Conservation (phyloP, 352 stramenopile species). For the Phytophthora vignae region DNA sequence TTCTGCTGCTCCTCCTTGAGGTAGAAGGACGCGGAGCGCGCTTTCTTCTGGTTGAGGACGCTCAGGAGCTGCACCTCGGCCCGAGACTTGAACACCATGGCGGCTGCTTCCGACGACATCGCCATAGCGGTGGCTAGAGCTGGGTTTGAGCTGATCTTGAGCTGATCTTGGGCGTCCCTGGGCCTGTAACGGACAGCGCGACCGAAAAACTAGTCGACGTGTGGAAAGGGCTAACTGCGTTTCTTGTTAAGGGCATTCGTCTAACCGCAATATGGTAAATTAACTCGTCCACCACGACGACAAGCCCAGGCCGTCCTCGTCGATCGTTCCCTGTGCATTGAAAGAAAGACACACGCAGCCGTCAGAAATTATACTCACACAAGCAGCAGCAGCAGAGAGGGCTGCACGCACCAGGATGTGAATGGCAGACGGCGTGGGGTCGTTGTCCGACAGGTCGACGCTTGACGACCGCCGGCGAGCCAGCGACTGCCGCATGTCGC, state of each 20-base stretch:
- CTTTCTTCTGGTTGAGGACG: conserved; percentile 60
- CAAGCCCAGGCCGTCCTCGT: conserved; percentile 84
- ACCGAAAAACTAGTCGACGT: conserved; percentile 14
- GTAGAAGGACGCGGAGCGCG: conserved; percentile 49
- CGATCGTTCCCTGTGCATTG: conserved; percentile 76
- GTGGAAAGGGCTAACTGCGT: conserved; percentile 14
- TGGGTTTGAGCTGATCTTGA: background rate
- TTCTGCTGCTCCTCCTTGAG: conserved; percentile 56
- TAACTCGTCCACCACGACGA: conserved; percentile 84
- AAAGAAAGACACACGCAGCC: background rate
- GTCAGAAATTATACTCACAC: background rate
- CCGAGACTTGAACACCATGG: conserved; percentile 52
- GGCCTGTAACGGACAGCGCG: conserved; percentile 31
- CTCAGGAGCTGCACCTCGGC: conserved; percentile 62
- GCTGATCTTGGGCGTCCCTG: background rate
- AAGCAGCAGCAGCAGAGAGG: background rate
- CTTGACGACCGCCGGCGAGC: conserved; percentile 81
- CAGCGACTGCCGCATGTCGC: conserved; percentile 78
- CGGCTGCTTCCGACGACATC: conserved; percentile 26
- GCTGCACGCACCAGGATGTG: conserved; percentile 74
- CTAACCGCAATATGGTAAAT: conserved; percentile 7
- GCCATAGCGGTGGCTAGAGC: background rate
- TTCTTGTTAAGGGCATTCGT: conserved; percentile 3
- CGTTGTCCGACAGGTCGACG: conserved; percentile 84
- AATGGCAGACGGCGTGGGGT: conserved; percentile 84